A percentile compares a stretch with the other conserved stretches of the same genome.
These are phyloP conservation scores for Yamadazyma diddensiae DNA, from an alignment of 1,139 yeast genomes.

Conservation along the genomic window DNA sequence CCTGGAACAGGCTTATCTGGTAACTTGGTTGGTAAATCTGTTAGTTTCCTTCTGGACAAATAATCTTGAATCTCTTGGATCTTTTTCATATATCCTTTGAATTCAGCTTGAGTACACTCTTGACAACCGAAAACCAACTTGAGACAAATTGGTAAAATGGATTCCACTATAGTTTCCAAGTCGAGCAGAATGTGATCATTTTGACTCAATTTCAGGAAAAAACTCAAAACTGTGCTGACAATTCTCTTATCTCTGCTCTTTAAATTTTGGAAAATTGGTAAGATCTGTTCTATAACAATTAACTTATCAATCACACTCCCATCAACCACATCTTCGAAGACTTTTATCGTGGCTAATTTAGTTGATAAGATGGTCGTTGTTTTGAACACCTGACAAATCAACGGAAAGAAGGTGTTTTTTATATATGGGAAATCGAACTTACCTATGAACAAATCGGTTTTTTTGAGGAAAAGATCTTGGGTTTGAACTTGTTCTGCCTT, in stretches of 20 bases:
- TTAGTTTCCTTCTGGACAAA: constrained; percentile 28
- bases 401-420: constrained; percentile 71
- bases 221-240: constrained; percentile 50
- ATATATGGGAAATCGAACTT: constrained; percentile 69
- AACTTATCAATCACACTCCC: constrained; percentile 65
- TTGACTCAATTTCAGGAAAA: constrained; percentile 46
- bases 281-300: constrained; percentile 69
- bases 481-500: constrained; percentile 38
- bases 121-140: constrained; percentile 40
- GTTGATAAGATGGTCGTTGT: constrained; percentile 81
- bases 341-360: constrained; percentile 65
- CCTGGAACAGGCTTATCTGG: constrained; percentile 10
- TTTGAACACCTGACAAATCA: constrained; percentile 67
- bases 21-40: constrained; percentile 21
- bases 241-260: constrained; percentile 76
- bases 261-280: constrained; percentile 72
- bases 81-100: constrained; percentile 26
- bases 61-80: constrained; percentile 28
- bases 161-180: constrained; percentile 35
- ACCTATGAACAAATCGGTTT: constrained; percentile 41
- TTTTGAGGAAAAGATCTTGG: constrained; percentile 57
- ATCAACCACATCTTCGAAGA: constrained; percentile 59
- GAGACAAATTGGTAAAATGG: constrained; percentile 37
- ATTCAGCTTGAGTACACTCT: constrained; percentile 39
- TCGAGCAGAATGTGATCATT: constrained; percentile 38